Conservation (phyloP, 176 grass and related monocot genomes). For the Ensete glaucum region DNA sequence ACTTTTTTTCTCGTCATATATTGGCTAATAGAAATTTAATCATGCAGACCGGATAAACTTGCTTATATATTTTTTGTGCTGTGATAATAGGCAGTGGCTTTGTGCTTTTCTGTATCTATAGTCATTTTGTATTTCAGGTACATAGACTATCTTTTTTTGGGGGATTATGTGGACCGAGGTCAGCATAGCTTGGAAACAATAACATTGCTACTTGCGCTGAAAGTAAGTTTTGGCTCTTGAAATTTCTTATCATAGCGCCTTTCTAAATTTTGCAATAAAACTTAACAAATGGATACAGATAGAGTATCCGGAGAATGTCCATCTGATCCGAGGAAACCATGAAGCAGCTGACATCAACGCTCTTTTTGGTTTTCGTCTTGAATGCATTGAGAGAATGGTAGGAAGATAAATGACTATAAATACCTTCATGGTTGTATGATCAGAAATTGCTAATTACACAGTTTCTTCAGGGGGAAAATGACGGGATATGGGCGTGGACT, state of each 20-base stretch:
- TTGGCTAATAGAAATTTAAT: background rate
- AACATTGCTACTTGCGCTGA: slow-evolving; percentile 90
- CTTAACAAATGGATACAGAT: slow-evolving; percentile 50
- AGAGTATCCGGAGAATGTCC: slow-evolving; percentile 88
- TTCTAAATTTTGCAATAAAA: too few species aligned
- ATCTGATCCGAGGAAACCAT: slow-evolving; percentile 95
- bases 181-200: slow-evolving; percentile 99
- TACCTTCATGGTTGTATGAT: background rate
- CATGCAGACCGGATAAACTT: background rate
- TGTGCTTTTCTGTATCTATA: background rate
- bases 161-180: slow-evolving; percentile 98
- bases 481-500: slow-evolving; percentile 97
- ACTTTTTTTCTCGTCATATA: background rate
- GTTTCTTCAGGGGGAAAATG: slow-evolving; percentile 80
- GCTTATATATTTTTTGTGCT: background rate
- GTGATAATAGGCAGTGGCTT: background rate
- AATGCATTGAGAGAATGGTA: slow-evolving; percentile 99
- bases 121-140: slow-evolving; percentile 35
- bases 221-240: slow-evolving; percentile 41
- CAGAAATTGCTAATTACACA: slow-evolving; percentile 5
- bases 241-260: slow-evolving; percentile 7
- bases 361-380: slow-evolving; percentile 92
- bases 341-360: slow-evolving; percentile 99
- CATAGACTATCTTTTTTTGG: slow-evolving; percentile 99
- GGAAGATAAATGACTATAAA: background rate